Percentiles rank a stretch among this genome's conserved stretches.
These are phyloP conservation scores for Aspergillus vadensis DNA, from an alignment of 2,329 filamentous ascomycete genomes.

Conservation along the genomic window DNA sequence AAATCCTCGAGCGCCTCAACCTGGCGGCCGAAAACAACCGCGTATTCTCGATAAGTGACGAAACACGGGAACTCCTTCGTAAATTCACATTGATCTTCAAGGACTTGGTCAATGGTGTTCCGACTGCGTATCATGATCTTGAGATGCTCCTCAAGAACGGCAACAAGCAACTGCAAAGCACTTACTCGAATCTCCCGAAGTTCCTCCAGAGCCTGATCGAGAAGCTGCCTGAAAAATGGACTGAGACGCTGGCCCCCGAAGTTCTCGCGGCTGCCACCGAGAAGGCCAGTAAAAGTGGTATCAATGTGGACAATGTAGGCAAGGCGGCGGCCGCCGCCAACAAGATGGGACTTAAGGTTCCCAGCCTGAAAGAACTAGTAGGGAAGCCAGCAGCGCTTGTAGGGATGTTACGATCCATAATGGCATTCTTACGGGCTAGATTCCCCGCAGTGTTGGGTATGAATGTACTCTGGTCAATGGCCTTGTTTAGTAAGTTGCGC, in stretches of 20 bases:
- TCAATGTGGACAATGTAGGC: conserved; percentile 56
- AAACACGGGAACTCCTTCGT: conserved; percentile 77
- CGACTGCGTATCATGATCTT: conserved; percentile 92
- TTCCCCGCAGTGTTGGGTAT: conserved; percentile 92
- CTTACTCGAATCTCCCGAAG: conserved; percentile 68
- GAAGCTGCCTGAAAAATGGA: conserved; percentile 79
- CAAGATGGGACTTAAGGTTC: conserved; percentile 67
- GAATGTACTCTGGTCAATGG: conserved; percentile 87
- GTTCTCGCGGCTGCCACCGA: conserved; percentile 77
- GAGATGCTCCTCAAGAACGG: conserved; percentile 65
- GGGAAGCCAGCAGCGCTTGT: conserved; percentile 86
- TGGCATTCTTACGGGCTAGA: conserved; percentile 80
- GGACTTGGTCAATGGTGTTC: conserved; percentile 87
- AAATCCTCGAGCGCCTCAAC: conserved; percentile 81
- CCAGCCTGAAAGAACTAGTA: conserved; percentile 75
- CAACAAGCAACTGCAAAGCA: conserved; percentile 64
- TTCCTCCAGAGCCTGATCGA: conserved; percentile 86
- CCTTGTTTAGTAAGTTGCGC: conserved; percentile 72
- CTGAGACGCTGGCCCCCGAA: conserved; percentile 74
- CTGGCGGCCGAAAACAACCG: conserved; percentile 81
- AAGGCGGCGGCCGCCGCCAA: conserved; percentile 61
- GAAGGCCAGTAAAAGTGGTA: conserved; percentile 61
- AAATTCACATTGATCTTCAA: conserved; percentile 89
- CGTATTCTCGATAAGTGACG: conserved; percentile 79
- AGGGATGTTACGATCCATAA: conserved; percentile 82